Base-by-base conservation (phyloP, 78 protist species). In the Dictyostelium purpureum region DNA sequence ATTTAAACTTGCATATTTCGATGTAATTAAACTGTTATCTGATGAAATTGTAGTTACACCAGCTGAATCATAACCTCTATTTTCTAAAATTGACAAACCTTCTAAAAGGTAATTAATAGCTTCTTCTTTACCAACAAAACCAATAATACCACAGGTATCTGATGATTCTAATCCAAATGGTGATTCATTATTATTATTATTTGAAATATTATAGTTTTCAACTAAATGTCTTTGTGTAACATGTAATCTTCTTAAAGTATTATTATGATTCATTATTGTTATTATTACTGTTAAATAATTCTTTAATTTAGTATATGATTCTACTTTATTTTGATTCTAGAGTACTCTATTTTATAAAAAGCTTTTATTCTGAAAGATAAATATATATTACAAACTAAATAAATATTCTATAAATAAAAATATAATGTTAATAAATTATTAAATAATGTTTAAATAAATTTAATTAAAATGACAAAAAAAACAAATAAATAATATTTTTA, bases 51-150 rank as follows among this genome's bases (percentile, higher is more conserved):
- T 88, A 4, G 94, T 88, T 1, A 88, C 80, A 79, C 94, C 94
- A 37, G 94, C 94, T 31, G 87, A 76, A 43, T 88, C 94, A 42
- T 88, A 88, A 35, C 94, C 94, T 76, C 94, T 74, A 38, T 88
- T 88, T n/a, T 88, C 94, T 42, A 88, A 40, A 57, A 88, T 88
- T 43, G 88, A 49, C 10, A 88, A 61, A 76, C 94, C 94, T 63
- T 88, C 94, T 11, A 88, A 52, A 43, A 88, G 51, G 57, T 88
- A 88, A 45, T 52, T 52, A 40, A 79, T 47, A 1, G 89, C 88
- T 45, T 88, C 94, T 40, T 88, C 94, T 42, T 88, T 88, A 21
- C 94, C 94, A 28, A 88, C 82, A 43, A 88, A 88, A 59, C 94
- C 88, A 70, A 79, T 79, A 40, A 88, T 88, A 43, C 94, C 94